A percentile compares a stretch with the other conserved stretches of the same genome.
These are phyloP conservation scores for Phytophthora quininea DNA, from an alignment of 352 stramenopile genomes.

Conservation along the genomic window DNA sequence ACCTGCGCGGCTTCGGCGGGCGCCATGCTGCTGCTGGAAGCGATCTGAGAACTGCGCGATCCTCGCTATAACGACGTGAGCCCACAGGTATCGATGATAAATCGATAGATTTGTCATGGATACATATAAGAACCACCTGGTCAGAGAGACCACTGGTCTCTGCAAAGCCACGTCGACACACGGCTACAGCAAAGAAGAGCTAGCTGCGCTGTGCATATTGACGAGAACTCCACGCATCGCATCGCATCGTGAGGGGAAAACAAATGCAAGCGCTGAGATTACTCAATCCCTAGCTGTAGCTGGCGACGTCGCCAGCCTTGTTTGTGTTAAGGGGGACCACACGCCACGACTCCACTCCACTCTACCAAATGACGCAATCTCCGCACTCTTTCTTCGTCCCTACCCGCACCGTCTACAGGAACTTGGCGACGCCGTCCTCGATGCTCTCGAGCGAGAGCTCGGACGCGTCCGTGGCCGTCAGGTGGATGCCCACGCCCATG, in stretches of 20 bases:
- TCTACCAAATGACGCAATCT: constrained; percentile 40
- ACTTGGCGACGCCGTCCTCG: constrained; percentile 85
- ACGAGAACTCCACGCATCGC: background rate
- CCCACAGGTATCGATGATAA: too few species aligned
- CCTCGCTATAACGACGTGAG: too few species aligned
- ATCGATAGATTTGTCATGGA: too few species aligned
- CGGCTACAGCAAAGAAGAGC: background rate
- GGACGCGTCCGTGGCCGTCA: constrained; percentile 93
- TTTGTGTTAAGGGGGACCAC: background rate
- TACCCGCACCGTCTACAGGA: constrained; percentile 69
- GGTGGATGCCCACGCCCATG: constrained; percentile 94
- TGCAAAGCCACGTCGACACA: too few species aligned
- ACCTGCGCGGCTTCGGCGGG: constrained; percentile 1
- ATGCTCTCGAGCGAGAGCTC: constrained; percentile 87
- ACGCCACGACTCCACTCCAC: constrained; percentile 25
- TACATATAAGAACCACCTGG: too few species aligned
- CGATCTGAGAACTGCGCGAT: too few species aligned
- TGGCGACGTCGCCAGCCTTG: constrained; percentile 1
- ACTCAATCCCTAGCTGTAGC: constrained; percentile 23
- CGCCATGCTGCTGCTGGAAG: too few species aligned
- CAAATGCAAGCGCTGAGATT: constrained; percentile 45
- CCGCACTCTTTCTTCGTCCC: background rate
- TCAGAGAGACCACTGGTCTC: too few species aligned
- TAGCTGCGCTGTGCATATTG: background rate
- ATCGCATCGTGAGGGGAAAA: background rate